Percentiles rank a stretch among this genome's conserved stretches.
phyloP scores from a whole-genome alignment of 2,329 filamentous ascomycete genomes.

The Parasarocladium wereldwijsianum region DNA sequence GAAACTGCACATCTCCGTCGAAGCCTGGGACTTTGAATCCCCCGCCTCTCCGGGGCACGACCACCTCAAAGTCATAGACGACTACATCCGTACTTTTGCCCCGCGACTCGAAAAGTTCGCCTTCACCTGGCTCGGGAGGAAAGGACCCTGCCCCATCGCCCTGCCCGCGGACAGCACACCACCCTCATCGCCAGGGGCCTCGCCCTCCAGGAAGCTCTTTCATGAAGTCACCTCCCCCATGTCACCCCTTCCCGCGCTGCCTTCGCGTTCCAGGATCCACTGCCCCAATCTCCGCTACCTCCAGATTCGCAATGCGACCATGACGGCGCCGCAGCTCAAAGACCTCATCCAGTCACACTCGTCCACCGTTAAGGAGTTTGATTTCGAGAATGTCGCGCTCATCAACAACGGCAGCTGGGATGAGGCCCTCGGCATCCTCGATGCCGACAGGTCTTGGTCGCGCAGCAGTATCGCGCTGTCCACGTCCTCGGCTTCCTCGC shows the following conservation, averaged over 20 bases:
- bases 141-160: conserved; percentile 60
- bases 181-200: too few species aligned
- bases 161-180: conserved; percentile 55
- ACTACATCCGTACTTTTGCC: conserved; percentile 61
- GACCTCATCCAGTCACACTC: conserved; percentile 54
- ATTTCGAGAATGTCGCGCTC: conserved; percentile 64
- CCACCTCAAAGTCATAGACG: conserved; percentile 66
- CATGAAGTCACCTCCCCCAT: conserved; percentile 50
- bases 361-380: conserved; percentile 57
- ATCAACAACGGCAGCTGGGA: conserved; percentile 61
- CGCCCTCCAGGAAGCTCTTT: conserved; percentile 42
- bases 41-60: conserved; percentile 42
- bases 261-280: conserved; percentile 38
- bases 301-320: conserved; percentile 55
- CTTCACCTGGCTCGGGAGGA: conserved; percentile 66
- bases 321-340: conserved; percentile 58
- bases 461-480: conserved; percentile 13
- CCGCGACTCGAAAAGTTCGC: conserved; percentile 51
- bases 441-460: conserved; percentile 25
- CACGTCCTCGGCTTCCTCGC: conserved; percentile 14
- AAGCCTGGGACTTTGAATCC: conserved; percentile 51
- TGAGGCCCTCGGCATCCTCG: conserved; percentile 60
- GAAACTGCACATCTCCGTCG: conserved; percentile 57
- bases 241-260: conserved; percentile 41
- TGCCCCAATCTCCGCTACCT: conserved; percentile 57